Base-by-base conservation (phyloP, 2,329 filamentous ascomycete species). In the Grosmannia huntii region DNA sequence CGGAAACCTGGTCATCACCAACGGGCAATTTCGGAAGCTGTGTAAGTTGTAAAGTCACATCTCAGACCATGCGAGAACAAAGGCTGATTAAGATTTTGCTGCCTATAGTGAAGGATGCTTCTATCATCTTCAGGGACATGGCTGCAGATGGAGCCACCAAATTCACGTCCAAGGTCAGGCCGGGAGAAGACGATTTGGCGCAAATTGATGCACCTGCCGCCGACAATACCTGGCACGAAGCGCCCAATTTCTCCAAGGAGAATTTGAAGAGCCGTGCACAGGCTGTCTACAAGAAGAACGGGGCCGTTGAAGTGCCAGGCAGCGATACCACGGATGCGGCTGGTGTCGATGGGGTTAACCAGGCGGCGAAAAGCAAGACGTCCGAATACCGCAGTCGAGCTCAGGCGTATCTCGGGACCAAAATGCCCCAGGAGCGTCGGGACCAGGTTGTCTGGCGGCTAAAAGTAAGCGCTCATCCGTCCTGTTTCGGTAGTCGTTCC, bases 11-110 rank as follows among this genome's bases (percentile, higher is more conserved):
- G 76, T 97, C 66, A 87, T 97, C 67, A 95, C 91, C 66, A 99
- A 99, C 66, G 94, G 94, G 64, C 91, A 97, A 70, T 96, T 95
- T 78, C 83, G 90, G 65, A 96, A 96, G 76, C 82, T 96, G 38
- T 73, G 87, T 86, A 81, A 71, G 86, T 82, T 53, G 3, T 12
- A 14, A 27, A 4, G 16, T 2, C 7, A 9, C n/a, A 1, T n/a
- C 33, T 9, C 31, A 5, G 4, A 7, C 4, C 14, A 10, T 1
- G 25, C 12, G 7, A n/a, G 28, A 19, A n/a, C n/a, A n/a, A n/a
- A 19, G 10, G 25, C 27, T 41, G 6, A 41, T 14, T 16, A 14
- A 3, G 12, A 14, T 6, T 16, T 14, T 14, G 38, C n/a, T 36
- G 19, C 25, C 4, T 7, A 16, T 38, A 80, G 77, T 96, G 64